Evolutionary conservation across 805 yeast genomes (phyloP).

Genomic region (Starmerella gropengiesseri): DNA sequence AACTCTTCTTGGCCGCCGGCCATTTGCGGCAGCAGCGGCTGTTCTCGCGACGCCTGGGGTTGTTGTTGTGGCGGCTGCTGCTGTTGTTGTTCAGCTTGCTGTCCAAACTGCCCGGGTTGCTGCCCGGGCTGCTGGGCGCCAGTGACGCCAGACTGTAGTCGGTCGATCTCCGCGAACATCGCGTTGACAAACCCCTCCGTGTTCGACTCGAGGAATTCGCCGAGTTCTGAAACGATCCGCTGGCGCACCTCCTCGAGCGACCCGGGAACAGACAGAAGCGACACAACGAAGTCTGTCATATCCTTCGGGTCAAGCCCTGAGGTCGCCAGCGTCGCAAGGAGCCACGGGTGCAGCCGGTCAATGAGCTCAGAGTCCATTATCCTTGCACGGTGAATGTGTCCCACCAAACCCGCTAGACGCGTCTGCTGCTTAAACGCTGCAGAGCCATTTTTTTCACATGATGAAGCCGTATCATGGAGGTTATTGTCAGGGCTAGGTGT

Average conservation of each 20-base stretch:
- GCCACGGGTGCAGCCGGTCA: slow-evolving; percentile 21
- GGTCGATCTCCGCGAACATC: slow-evolving; percentile 28
- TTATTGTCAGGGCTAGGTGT: neutral
- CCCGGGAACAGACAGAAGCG: slow-evolving; percentile 33
- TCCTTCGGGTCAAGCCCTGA: slow-evolving; percentile 25
- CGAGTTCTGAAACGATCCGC: slow-evolving; percentile 31
- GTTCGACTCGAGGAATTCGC: slow-evolving; percentile 33
- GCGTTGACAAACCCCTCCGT: slow-evolving; percentile 30
- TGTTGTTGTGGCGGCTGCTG: slow-evolving; percentile 1
- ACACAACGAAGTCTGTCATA: slow-evolving; percentile 37
- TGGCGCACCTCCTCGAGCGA: slow-evolving; percentile 30
- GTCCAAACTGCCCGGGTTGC: too few relatives aligned
- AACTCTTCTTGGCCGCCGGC: slow-evolving; percentile 26
- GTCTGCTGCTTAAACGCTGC: too few relatives aligned
- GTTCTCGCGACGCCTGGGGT: neutral
- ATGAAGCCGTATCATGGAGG: too few relatives aligned
- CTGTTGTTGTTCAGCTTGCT: too few relatives aligned
- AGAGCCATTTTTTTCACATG: slow-evolving; percentile 1
- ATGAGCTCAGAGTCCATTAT: slow-evolving; percentile 8
- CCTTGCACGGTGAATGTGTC: neutral
- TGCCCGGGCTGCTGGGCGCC: neutral
- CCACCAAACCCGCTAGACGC: neutral
- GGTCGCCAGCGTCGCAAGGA: slow-evolving; percentile 11
- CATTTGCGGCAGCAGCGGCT: slow-evolving; percentile 1
- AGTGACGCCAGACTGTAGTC: slow-evolving; percentile 9